phyloP scores from a whole-genome alignment of 345 rosid genomes.

The Sonneratia alba region DNA sequence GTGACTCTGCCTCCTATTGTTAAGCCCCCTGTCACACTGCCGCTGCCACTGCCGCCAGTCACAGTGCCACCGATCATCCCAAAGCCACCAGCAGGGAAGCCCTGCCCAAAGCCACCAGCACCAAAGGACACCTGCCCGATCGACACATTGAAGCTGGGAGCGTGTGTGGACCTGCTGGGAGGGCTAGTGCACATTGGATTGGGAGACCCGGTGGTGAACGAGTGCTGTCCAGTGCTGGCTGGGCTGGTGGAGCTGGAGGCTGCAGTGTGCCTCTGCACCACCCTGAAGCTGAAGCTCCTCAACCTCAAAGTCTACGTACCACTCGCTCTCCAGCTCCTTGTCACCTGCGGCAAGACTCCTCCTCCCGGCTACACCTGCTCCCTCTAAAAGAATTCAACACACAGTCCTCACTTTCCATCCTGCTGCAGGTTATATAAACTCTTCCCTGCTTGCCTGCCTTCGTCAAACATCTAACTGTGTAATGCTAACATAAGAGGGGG shows the following conservation, averaged over 20 bases:
- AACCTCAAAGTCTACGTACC: conserved; percentile 78
- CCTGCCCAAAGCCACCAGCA: conserved; percentile 18
- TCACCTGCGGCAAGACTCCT: conserved; percentile 89
- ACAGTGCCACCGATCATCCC: conserved; percentile 21
- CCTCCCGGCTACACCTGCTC: conserved; percentile 97
- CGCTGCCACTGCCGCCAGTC: conserved; percentile 21
- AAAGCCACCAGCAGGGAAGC: conserved; percentile 22
- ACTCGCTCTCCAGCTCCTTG: conserved; percentile 84
- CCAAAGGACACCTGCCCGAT: conserved; percentile 55
- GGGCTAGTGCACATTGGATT: conserved; percentile 72
- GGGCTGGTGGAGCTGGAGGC: conserved; percentile 85
- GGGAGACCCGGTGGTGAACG: conserved; percentile 68
- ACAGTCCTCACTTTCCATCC: not conserved
- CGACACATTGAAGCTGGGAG: conserved; percentile 75
- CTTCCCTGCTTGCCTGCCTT: not conserved
- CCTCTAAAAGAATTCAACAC: conserved; percentile 22
- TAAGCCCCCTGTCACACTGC: conserved; percentile 19
- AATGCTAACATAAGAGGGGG: too few relatives aligned
- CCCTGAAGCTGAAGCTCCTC: conserved; percentile 76
- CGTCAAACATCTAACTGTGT: conserved; percentile 1
- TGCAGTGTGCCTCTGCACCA: conserved; percentile 84
- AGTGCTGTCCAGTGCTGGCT: conserved; percentile 72
- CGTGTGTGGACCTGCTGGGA: conserved; percentile 83
- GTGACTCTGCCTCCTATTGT: conserved; percentile 23
- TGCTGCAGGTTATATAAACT: not conserved